Evolutionary conservation across 2,329 filamentous ascomycete genomes (phyloP).

Genomic region (Arthrobotrys sinensis): DNA sequence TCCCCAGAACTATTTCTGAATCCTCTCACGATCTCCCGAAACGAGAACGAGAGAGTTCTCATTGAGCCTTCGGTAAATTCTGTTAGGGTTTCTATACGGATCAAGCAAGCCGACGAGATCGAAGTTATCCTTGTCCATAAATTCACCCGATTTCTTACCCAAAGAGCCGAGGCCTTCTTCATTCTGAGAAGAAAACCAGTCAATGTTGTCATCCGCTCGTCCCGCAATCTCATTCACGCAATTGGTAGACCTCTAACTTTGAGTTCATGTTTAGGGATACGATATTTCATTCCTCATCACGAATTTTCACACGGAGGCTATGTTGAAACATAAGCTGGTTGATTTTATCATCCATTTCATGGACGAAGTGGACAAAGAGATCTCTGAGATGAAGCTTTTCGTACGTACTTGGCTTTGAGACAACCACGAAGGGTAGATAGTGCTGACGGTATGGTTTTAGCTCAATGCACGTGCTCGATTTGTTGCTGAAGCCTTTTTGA

Average conservation of each 20-base stretch:
- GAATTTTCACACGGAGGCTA: constrained; percentile 98
- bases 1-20: constrained; percentile 95
- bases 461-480: constrained; percentile 97
- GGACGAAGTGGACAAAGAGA: constrained; percentile 99
- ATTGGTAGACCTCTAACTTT: constrained; percentile 2
- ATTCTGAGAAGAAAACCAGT: constrained; percentile 95
- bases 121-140: constrained; percentile 98
- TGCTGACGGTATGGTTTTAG: constrained; percentile 69
- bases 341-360: constrained; percentile 99
- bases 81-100: constrained; percentile 96
- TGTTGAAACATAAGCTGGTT: constrained; percentile 98
- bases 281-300: constrained; percentile 99
- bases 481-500: constrained; percentile 97
- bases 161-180: constrained; percentile 96
- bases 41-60: constrained; percentile 96
- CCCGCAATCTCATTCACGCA: neutral
- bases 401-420: constrained; percentile 73
- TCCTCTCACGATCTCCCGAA: constrained; percentile 89
- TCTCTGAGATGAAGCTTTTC: constrained; percentile 99
- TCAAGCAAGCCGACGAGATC: constrained; percentile 99
- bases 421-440: constrained; percentile 54
- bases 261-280: constrained; percentile 78
- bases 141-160: constrained; percentile 95
- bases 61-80: constrained; percentile 98
- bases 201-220: constrained; percentile 74